Evolutionary conservation across 1,139 yeast genomes (phyloP), one percentile per base, ranked within the genome.

Genomic region (Nadsonia commutata): DNA sequence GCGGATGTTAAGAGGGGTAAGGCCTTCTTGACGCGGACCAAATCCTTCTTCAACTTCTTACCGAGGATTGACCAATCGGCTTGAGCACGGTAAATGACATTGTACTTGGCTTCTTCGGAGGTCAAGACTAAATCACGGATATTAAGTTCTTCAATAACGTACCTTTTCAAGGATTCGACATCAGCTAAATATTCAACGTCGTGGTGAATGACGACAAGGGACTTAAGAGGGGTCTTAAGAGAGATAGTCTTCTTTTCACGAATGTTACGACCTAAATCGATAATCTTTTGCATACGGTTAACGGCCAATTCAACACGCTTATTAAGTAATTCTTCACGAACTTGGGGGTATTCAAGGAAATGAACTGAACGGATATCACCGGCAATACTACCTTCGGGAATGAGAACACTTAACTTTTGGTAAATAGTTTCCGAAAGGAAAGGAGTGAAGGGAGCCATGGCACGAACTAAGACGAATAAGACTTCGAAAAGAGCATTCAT

Each of bases 1-100:
- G 71, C 82, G 18, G 95, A 81, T 23, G 90, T 65, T 44, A 93
- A 75, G 18, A 61, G 62, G 51, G 97, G 96, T 54, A 93, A 73
- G 20, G 94, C 97, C 58, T 80, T 94, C 72, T 90, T 90, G 48
- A 93, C 98, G 63, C 76, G 81, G 68, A 82, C 85, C 51, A 84
- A 94, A 57, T 88, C 97, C 61, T 79, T 79, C 76, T 88, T 88
- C 64, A 93, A 76, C 66, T 90, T 90, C 74, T 90, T 90, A 67
- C 99, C 99, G 53, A 93, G 74, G 17, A 86, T 85, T 44, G 97
- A 94, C 99, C 99, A 93, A 68, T 93, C 99, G 40, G 98, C 98
- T 62, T 83, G 94, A 41, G 90, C 96, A 49, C 75, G 76, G 70
- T 88, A 90, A 59, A 80, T 83, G 49, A 93, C 97, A 55, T 90